Evolutionary conservation across 352 stramenopile genomes (phyloP), one percentile per base, ranked within the genome.

Genomic region (Phytophthora niederhauseri): DNA sequence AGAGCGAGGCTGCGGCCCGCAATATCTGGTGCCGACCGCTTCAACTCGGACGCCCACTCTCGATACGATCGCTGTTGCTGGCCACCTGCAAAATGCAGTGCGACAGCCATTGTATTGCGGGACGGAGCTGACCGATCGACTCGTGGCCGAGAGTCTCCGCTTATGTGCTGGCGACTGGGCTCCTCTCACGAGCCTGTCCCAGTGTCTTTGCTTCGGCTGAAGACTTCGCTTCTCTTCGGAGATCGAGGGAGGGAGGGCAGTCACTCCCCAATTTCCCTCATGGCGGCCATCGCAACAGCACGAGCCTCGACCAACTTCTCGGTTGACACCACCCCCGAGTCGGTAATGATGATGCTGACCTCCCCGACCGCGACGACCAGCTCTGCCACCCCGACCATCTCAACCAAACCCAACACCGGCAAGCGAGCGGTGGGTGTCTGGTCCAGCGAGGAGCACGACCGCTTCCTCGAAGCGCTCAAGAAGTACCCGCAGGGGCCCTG

Each of bases 401-500:
- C 67, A 46, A 34, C 63, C 30, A 66, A 69, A 41, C n/a, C 9
- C 17, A 54, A 54, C 6, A 58, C 30, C 9, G 45, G 17, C 45
- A 66, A 57, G n/a, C 72, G 64, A 65, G 69, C 61, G 11, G 73
- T 78, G 14, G 75, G 75, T 19, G 68, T 82, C 62, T 91, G 82
- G 82, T 86, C 80, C 24, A 74, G 75, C 28, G 75, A 86, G 1
- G 82, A 91, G 59, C 82, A 89, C 67, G 78, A 87, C 34, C 77
- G 73, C 11, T 91, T 91, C 58, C 71, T 91, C 14, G 57, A 76
- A 7, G 82, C 74, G 17, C 74, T 91, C 34, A 77, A 78, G 30
- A 72, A 73, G 36, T 91, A 73, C 64, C 82, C 82, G 12, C 68
- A 79, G 19, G 78, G 80, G 0, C 80, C 80, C 2, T 91, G 82